Conservation (phyloP, 2,329 filamentous ascomycete species). For the Diaporthe helianthi region DNA sequence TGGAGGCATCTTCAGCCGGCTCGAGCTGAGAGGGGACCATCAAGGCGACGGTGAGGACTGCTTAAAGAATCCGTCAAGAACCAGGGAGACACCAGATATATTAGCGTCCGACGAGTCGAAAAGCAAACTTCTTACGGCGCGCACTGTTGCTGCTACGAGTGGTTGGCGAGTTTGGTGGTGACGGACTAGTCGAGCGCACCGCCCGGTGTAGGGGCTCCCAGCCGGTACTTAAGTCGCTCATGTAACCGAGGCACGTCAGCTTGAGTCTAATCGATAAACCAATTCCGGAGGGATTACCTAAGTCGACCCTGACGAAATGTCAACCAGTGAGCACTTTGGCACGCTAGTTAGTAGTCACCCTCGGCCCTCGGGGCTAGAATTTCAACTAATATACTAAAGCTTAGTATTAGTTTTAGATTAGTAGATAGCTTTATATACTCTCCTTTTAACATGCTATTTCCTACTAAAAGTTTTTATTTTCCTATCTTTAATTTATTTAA, state of each 20-base stretch:
- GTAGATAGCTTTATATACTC: too few species aligned
- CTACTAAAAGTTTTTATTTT: too few species aligned
- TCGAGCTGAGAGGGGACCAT: conserved; percentile 9
- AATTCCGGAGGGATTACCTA: not conserved
- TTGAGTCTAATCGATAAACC: conserved; percentile 26
- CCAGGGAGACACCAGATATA: not conserved
- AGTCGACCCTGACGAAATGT: too few species aligned
- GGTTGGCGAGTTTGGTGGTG: not conserved
- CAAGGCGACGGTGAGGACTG: not conserved
- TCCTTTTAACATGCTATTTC: too few species aligned
- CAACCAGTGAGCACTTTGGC: too few species aligned
- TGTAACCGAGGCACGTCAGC: conserved; percentile 21
- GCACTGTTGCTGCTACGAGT: not conserved
- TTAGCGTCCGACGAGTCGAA: not conserved
- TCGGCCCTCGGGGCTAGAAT: too few species aligned
- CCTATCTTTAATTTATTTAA: too few species aligned
- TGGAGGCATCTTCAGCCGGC: conserved; percentile 23
- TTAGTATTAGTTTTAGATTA: too few species aligned
- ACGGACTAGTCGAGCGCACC: not conserved
- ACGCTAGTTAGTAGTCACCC: too few species aligned
- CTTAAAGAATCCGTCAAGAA: not conserved
- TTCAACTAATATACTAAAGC: too few species aligned
- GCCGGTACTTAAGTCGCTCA: not conserved
- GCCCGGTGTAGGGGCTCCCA: not conserved
- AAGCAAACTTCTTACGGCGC: not conserved